Percentiles rank a stretch among this genome's conserved stretches.
Evolutionary conservation across 805 yeast species (phyloP).

Genomic region (Metahyphopichia silvanorum): DNA sequence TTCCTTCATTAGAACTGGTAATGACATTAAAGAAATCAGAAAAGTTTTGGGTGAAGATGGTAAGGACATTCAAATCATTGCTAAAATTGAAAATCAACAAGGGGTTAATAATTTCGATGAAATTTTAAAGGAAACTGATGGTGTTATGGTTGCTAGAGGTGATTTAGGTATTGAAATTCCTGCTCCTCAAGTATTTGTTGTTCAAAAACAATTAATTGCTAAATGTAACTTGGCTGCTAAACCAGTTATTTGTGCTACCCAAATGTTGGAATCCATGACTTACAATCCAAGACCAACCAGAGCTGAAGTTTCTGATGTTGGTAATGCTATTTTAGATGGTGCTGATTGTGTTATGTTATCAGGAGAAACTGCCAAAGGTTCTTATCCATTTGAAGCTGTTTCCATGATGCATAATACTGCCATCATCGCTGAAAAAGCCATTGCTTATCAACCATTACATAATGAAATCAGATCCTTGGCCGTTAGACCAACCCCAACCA

Average conservation of each 20-base stretch:
- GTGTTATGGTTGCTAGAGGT: conserved; percentile 99
- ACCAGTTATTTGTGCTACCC: conserved; percentile 99
- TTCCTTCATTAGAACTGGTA: conserved; percentile 93
- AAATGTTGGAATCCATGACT: conserved; percentile 99
- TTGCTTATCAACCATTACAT: conserved; percentile 80
- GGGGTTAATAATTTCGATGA: conserved; percentile 99
- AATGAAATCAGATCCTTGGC: conserved; percentile 87
- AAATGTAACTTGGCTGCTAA: conserved; percentile 99
- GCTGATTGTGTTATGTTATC: conserved; percentile 99
- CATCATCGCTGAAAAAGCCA: conserved; percentile 93
- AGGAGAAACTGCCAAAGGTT: conserved; percentile 99
- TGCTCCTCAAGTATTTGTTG: conserved; percentile 97
- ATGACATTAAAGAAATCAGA: conserved; percentile 88
- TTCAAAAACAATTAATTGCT: conserved; percentile 98
- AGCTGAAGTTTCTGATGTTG: conserved; percentile 99
- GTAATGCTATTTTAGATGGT: conserved; percentile 98
- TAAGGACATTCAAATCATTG: conserved; percentile 90
- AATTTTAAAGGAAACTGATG: conserved; percentile 90
- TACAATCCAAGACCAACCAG: conserved; percentile 99
- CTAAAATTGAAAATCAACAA: conserved; percentile 98
- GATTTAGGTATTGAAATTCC: conserved; percentile 99
- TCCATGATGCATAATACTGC: conserved; percentile 98
- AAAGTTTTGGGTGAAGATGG: conserved; percentile 96
- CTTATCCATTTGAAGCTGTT: conserved; percentile 96
- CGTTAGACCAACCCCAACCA: conserved; percentile 83